Percentiles rank a stretch among this genome's conserved stretches.
phyloP scores from a whole-genome alignment of 768 basidiomycete genomes.

The Rhodosporidiobolus odoratus region DNA sequence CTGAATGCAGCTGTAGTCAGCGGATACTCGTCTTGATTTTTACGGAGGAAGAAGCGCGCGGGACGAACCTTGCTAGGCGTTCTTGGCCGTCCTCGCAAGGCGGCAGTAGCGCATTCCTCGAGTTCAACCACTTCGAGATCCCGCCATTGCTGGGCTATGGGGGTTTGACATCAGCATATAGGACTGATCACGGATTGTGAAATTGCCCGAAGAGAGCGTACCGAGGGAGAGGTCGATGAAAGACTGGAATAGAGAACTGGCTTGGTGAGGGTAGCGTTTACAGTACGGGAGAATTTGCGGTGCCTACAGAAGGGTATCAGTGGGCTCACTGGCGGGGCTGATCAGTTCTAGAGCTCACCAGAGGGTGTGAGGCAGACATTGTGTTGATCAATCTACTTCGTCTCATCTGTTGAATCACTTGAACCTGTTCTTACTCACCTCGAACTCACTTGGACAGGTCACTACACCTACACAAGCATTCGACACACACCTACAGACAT shows the following conservation, averaged over 20 bases:
- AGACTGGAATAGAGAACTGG: slow-evolving; percentile 24
- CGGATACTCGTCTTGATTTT: neutral
- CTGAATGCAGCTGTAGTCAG: neutral
- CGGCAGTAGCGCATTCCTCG: slow-evolving; percentile 13
- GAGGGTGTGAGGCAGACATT: slow-evolving; percentile 25
- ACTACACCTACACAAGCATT: too few relatives aligned
- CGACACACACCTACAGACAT: neutral
- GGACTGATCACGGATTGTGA: too few relatives aligned
- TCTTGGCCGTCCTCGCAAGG: slow-evolving; percentile 15
- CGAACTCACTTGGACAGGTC: neutral
- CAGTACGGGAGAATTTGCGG: slow-evolving; percentile 18
- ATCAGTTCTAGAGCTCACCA: slow-evolving; percentile 3
- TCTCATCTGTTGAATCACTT: neutral
- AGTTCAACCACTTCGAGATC: slow-evolving; percentile 32
- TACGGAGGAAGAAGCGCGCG: neutral
- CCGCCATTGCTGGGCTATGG: slow-evolving; percentile 33
- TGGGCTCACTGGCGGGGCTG: neutral
- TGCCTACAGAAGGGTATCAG: neutral
- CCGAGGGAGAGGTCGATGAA: slow-evolving; percentile 31
- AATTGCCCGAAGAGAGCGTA: neutral
- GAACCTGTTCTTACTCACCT: neutral
- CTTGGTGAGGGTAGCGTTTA: slow-evolving; percentile 11
- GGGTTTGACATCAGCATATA: neutral
- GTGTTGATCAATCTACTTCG: neutral
- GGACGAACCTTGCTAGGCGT: slow-evolving; percentile 4